These are phyloP conservation scores for Acanthamoeba healyi DNA, from an alignment of 208 protist species.

Conservation along the genomic window DNA sequence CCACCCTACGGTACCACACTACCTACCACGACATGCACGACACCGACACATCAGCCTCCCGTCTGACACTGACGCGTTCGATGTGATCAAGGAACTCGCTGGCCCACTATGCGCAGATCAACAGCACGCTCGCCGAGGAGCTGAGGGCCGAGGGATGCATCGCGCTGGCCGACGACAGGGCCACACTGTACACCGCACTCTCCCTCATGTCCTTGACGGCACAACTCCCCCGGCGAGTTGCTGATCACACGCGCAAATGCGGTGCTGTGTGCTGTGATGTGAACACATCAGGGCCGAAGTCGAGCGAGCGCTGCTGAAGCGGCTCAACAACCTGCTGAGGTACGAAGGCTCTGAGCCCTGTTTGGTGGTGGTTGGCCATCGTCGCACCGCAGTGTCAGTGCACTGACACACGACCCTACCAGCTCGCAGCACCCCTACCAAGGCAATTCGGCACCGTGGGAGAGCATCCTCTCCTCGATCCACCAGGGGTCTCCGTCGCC, in stretches of 20 bases:
- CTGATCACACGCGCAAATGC: too few relatives aligned
- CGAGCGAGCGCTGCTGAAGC: not conserved
- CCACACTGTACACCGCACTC: not conserved
- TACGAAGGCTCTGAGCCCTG: not conserved
- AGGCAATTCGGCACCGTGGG: too few relatives aligned
- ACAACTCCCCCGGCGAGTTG: too few relatives aligned
- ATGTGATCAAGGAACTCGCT: not conserved
- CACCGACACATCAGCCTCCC: too few relatives aligned
- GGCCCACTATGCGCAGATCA: not conserved
- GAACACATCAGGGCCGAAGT: constrained; percentile 8
- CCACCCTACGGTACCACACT: not conserved
- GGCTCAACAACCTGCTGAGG: not conserved
- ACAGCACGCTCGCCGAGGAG: not conserved
- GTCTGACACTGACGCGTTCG: not conserved
- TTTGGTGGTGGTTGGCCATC: too few relatives aligned
- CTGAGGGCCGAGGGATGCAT: not conserved
- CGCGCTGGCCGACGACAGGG: not conserved
- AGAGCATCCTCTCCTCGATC: too few relatives aligned
- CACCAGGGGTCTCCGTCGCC: too few relatives aligned
- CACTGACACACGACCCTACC: not conserved
- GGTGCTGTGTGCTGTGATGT: too few relatives aligned
- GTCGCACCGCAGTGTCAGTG: not conserved
- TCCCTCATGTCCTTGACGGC: too few relatives aligned
- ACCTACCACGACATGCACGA: not conserved
- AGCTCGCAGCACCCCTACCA: not conserved